Base-by-base conservation (phyloP, 2,329 filamentous ascomycete genomes). In the Xylaria sp. region DNA sequence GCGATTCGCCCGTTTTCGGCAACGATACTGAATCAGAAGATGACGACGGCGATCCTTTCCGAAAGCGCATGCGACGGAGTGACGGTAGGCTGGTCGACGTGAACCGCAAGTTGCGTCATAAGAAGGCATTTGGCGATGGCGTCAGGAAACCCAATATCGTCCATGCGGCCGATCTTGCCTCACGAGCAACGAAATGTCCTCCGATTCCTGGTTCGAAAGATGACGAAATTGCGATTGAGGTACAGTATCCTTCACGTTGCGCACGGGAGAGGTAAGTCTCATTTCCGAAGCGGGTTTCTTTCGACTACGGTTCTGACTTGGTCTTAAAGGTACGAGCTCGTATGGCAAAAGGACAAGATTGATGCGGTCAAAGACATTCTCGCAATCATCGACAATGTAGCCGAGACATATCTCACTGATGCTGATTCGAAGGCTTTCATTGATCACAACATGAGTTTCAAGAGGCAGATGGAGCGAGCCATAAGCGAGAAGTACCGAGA, bases 221-320 rank as follows among this genome's bases (percentile, higher is more conserved):
- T 56, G 83, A 88, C 66, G 85, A 88, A 66, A 83, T 89, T 7
- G 82, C 80, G 12, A 87, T 97, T 67, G 83, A 90, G 76, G 82
- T 98, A 73, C 92, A 96, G 78, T 98, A 98, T 79, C 95, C 96
- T 10, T 94, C 93, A 78, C 83, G 85, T 69, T 87, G 89, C 64
- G 85, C 85, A 58, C 86, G 87, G 61, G 93, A 96, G 80, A 88
- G 85, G 89, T 92, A 82, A 74, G 81, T 48, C 32, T 55, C 28
- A 15, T 48, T 28, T n/a, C 18, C 39, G 18, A 13, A 15, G 20
- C n/a, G 30, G 53, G 63, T 61, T 75, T 67, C 59, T 61, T 75
- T 67, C 59, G 30, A 43, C 53, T 61, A 48, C 55, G 46, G 62
- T 62, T 41, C 69, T 64, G 63, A 60, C 57, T n/a, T 70, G 32